Conservation (phyloP, 352 stramenopile genomes). For the Phytophthora meadii region DNA sequence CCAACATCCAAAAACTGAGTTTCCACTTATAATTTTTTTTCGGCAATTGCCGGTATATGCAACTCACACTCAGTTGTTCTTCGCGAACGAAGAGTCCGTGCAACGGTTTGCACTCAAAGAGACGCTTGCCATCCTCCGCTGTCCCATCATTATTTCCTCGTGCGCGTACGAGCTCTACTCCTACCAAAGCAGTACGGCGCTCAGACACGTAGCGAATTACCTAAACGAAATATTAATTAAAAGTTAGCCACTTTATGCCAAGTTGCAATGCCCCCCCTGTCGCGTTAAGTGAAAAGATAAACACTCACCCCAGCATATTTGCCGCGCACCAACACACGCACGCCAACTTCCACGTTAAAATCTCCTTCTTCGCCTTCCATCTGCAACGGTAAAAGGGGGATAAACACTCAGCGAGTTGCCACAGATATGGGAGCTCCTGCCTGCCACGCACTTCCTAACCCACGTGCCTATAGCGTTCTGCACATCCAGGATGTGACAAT, state of each 20-base stretch:
- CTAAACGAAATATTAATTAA: constrained; percentile 33
- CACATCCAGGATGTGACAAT: constrained; percentile 4
- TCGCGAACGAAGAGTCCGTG: constrained; percentile 88
- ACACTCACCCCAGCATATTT: constrained; percentile 77
- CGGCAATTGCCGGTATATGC: background rate
- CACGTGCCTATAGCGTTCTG: constrained; percentile 5
- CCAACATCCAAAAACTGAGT: constrained; percentile 1
- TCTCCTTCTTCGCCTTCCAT: constrained; percentile 23
- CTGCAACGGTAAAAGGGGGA: background rate
- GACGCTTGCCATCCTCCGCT: constrained; percentile 63
- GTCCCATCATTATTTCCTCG: constrained; percentile 80
- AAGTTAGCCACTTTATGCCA: background rate
- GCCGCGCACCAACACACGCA: constrained; percentile 77
- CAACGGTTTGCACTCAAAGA: constrained; percentile 87
- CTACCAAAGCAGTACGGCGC: constrained; percentile 62
- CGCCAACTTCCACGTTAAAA: constrained; percentile 34
- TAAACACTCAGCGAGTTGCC: background rate
- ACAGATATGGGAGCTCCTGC: background rate
- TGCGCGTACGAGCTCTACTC: constrained; percentile 87
- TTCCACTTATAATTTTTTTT: too few relatives aligned
- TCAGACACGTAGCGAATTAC: constrained; percentile 72
- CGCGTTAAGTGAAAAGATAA: constrained; percentile 14
- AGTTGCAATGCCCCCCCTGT: constrained; percentile 12
- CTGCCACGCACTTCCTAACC: constrained; percentile 11
- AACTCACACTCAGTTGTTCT: constrained; percentile 69